These are phyloP conservation scores for Pseudotulostoma volvatum DNA, from an alignment of 495 filamentous ascomycete species.

Conservation along the genomic window DNA sequence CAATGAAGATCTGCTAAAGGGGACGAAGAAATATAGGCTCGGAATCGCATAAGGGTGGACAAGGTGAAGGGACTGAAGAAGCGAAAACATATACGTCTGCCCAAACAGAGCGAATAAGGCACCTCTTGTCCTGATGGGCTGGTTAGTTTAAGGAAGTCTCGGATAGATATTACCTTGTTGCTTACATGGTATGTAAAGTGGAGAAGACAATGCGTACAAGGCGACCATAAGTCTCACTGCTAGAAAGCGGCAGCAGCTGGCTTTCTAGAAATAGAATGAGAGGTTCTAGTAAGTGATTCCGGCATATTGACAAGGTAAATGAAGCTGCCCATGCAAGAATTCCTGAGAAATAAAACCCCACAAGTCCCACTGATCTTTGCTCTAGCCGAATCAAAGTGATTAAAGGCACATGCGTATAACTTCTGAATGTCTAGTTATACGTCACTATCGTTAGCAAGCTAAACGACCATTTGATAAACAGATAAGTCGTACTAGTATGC, in stretches of 20 bases:
- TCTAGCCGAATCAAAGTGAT: slow-evolving; percentile 24
- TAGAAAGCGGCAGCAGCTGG: slow-evolving; percentile 11
- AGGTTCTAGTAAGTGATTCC: slow-evolving; percentile 25
- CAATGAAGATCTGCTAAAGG: slow-evolving; percentile 20
- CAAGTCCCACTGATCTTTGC: slow-evolving; percentile 15
- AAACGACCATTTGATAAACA: not conserved
- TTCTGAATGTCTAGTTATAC: slow-evolving; percentile 24
- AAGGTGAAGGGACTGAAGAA: slow-evolving; percentile 32
- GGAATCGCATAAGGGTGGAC: slow-evolving; percentile 21
- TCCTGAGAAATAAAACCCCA: slow-evolving; percentile 30
- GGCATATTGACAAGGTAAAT: slow-evolving; percentile 23
- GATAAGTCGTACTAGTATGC: slow-evolving; percentile 28
- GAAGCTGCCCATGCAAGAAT: slow-evolving; percentile 28
- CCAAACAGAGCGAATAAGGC: slow-evolving; percentile 24
- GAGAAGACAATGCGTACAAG: slow-evolving; percentile 17
- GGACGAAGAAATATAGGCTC: slow-evolving; percentile 16
- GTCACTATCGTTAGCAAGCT: slow-evolving; percentile 2
- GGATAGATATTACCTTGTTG: not conserved
- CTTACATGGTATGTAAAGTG: slow-evolving; percentile 1
- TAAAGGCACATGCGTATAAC: slow-evolving; percentile 26
- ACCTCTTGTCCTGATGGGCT: slow-evolving; percentile 16
- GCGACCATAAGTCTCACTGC: slow-evolving; percentile 12
- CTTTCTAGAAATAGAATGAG: slow-evolving; percentile 16
- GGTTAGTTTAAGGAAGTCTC: slow-evolving; percentile 6
- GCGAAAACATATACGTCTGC: slow-evolving; percentile 32